Conservation (phyloP, 1,139 yeast genomes). For the Yamadazyma dendronema region DNA sequence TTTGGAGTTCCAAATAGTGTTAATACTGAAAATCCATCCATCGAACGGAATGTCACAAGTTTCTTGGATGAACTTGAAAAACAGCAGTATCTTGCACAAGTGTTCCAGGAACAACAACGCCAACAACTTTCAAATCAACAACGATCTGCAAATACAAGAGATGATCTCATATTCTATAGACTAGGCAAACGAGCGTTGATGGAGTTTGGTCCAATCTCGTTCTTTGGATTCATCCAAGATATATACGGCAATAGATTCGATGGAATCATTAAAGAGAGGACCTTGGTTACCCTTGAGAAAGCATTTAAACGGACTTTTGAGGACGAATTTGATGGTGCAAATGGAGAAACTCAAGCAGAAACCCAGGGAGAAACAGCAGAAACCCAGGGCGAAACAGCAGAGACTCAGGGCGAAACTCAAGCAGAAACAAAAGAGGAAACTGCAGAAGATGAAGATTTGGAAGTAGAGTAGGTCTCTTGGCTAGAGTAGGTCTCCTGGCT, state of each 20-base stretch:
- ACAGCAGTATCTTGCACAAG: constrained; percentile 30
- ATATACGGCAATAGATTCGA: constrained; percentile 30
- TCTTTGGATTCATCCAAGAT: constrained; percentile 25
- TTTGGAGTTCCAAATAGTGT: constrained; percentile 31
- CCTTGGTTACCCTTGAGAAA: constrained; percentile 27
- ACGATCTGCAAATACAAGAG: constrained; percentile 7
- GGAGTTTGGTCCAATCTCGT: constrained; percentile 34
- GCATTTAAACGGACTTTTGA: constrained; percentile 10
- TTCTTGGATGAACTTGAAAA: constrained; percentile 31
- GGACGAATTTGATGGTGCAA: constrained; percentile 2
- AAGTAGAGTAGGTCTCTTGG: too few relatives aligned
- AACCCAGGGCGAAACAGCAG: neutral
- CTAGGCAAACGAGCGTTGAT: constrained; percentile 34
- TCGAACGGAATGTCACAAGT: constrained; percentile 23
- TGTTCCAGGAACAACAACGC: neutral
- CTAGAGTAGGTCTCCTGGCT: too few relatives aligned
- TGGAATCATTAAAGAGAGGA: constrained; percentile 19
- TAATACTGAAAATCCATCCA: constrained; percentile 22
- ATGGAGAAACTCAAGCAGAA: neutral
- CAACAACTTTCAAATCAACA: neutral
- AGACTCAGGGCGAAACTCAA: neutral
- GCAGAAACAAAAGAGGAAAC: neutral
- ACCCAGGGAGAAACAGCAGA: neutral
- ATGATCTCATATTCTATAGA: constrained; percentile 21
- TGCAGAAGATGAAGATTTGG: neutral